phyloP scores from a whole-genome alignment of 805 yeast genomes.

The Lachancea thermotolerans region DNA sequence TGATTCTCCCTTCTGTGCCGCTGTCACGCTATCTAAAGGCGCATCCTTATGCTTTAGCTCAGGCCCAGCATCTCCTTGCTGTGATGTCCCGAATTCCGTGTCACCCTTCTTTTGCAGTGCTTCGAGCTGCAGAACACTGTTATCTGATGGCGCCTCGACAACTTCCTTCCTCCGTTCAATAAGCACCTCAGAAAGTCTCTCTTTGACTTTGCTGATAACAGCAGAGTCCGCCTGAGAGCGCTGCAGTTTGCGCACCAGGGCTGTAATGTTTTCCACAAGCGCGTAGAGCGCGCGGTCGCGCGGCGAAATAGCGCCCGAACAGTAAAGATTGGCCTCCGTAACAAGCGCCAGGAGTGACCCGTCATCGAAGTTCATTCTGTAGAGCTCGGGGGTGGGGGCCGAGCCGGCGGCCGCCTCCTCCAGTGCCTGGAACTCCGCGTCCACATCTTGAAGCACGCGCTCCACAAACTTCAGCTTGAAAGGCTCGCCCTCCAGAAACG shows the following conservation, averaged over 20 bases:
- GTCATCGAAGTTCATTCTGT: not conserved
- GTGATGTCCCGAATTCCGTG: no score
- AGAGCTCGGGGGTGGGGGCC: not conserved
- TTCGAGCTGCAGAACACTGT: no score
- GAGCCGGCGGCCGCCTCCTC: not conserved
- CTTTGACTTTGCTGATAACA: constrained; percentile 4
- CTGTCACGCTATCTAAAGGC: no score
- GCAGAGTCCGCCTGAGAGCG: constrained; percentile 3
- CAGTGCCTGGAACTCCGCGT: constrained; percentile 5
- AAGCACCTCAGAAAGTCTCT: not conserved
- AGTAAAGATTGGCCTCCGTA: constrained; percentile 2
- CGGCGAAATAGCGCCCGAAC: constrained; percentile 10
- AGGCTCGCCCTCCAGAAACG: constrained; percentile 10
- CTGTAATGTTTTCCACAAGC: constrained; percentile 3
- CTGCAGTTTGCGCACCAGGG: constrained; percentile 8
- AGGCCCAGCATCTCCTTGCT: no score
- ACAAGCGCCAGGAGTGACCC: not conserved
- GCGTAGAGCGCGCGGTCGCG: constrained; percentile 3
- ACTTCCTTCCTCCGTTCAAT: not conserved
- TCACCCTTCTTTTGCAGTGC: not conserved
- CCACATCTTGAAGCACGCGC: constrained; percentile 8
- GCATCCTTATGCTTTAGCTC: no score
- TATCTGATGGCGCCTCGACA: not conserved
- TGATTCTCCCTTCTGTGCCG: no score
- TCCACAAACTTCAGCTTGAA: constrained; percentile 11